These are phyloP conservation scores for Trametes polyzona DNA, from an alignment of 1,284 basidiomycete species.

Conservation along the genomic window DNA sequence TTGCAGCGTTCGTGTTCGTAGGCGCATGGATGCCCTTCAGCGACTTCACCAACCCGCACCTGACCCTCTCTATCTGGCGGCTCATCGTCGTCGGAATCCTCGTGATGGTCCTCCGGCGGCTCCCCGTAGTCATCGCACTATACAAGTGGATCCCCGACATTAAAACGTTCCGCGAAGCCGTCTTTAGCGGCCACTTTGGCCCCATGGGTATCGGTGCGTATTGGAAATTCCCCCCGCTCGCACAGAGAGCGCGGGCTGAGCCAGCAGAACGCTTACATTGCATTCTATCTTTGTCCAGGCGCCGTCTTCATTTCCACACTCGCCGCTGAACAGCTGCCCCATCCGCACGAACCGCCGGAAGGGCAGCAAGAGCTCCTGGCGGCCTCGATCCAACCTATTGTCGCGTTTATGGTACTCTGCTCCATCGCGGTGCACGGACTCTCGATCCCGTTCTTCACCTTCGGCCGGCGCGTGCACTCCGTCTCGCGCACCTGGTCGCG, in stretches of 20 bases:
- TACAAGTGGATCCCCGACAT: conserved; percentile 94
- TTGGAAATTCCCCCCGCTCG: background rate
- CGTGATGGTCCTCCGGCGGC: conserved; percentile 77
- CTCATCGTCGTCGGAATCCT: conserved; percentile 82
- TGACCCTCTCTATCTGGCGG: conserved; percentile 81
- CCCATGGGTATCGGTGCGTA: conserved; percentile 82
- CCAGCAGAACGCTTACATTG: background rate
- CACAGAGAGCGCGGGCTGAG: background rate
- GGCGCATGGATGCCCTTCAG: conserved; percentile 95
- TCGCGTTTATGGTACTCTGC: conserved; percentile 89
- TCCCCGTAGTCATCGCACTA: conserved; percentile 83
- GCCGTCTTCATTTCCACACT: conserved; percentile 93
- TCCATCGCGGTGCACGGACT: conserved; percentile 89
- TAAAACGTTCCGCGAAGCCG: conserved; percentile 85
- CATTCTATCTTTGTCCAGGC: conserved; percentile 43
- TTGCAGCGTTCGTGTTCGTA: conserved; percentile 89
- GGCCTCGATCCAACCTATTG: conserved; percentile 84
- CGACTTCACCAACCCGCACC: conserved; percentile 65
- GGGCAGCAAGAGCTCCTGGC: conserved; percentile 71
- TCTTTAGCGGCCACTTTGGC: conserved; percentile 94
- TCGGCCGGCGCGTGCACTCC: conserved; percentile 86
- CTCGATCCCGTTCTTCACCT: conserved; percentile 91
- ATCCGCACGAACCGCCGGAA: conserved; percentile 54
- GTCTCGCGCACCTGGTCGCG: conserved; percentile 86
- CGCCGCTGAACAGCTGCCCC: conserved; percentile 72